Base-by-base conservation (phyloP, 345 rosid species). In the Eucalyptus regnans region DNA sequence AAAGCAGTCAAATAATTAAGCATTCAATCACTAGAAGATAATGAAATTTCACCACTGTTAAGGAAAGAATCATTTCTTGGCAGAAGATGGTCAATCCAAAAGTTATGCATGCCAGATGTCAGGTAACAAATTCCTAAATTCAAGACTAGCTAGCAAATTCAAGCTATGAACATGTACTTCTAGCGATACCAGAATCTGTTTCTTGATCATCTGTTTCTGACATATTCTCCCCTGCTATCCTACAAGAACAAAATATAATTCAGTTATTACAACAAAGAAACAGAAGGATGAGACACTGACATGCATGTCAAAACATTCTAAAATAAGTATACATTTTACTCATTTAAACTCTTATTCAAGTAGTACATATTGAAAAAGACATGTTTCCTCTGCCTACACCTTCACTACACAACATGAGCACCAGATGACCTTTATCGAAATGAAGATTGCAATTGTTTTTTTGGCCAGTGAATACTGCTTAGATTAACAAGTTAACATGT, bases 131-230 rank as follows among this genome's bases (percentile, higher is more conserved):
- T 51, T 58, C 25, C 62, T 31, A 86, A 48, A 83, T 86, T 56
- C 88, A 88, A 54, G 91, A 89, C 94, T 90, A 91, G 93, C 93
- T 87, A 80, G 88, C 76, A 87, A 81, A 87, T 23, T 87, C 37
- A 50, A 56, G 90, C 86, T 87, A 89, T 54, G 89, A 46, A 79
- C 89, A 81, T 89, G 58, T 87, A 84, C 87, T 88, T 89, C 91
- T 91, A 81, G 89, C 89, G 31, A 88, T 52, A 89, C 90, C 91
- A 87, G 89, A 90, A 76, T 91, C 93, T 52, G 87, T 81, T 50
- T 90, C 91, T 79, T 81, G 87, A 88, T 88, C 91, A 85, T 93
- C 91, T 48, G 91, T 88, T 51, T 25, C 86, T 3, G 64, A 91
- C 44, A 86, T 83, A 80, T 37, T 76, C 68, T 88, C 91, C 90